These are phyloP conservation scores for Cladophialophora exuberans DNA, from an alignment of 2,329 filamentous ascomycete species.

Conservation along the genomic window DNA sequence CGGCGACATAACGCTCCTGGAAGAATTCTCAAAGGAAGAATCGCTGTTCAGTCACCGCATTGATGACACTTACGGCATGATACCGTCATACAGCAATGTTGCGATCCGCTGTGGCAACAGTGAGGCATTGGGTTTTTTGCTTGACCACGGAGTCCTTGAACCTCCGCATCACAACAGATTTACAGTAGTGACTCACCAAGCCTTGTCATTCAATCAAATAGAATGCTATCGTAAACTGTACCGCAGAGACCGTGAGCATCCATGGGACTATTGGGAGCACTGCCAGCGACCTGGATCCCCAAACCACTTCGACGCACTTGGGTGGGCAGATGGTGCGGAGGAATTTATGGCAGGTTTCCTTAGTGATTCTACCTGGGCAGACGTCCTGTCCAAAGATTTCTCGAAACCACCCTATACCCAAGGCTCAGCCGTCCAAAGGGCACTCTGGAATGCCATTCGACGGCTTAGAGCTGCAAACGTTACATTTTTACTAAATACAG, in stretches of 20 bases:
- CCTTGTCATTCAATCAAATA: conserved; percentile 12
- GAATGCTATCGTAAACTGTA: conserved; percentile 16
- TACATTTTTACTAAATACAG: conserved; percentile 1
- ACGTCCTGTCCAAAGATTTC: conserved; percentile 2
- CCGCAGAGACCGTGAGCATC: too few relatives aligned
- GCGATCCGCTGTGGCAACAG: conserved; percentile 12
- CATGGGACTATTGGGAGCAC: too few relatives aligned
- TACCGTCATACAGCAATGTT: conserved; percentile 7
- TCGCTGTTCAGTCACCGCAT: conserved; percentile 9
- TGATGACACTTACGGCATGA: conserved; percentile 3
- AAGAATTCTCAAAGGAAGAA: conserved; percentile 12
- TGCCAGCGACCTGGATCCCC: too few relatives aligned
- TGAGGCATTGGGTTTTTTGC: conserved; percentile 10
- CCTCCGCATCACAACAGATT: neutral
- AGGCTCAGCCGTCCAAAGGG: conserved; percentile 8
- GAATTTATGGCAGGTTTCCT: neutral
- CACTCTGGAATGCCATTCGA: conserved; percentile 9
- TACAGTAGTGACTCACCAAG: conserved; percentile 1
- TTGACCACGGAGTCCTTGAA: conserved; percentile 9
- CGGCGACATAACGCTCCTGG: conserved; percentile 10
- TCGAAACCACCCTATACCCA: neutral
- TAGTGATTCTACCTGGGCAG: neutral
- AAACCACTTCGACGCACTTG: too few relatives aligned
- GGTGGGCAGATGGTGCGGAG: too few relatives aligned
- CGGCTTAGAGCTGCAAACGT: conserved; percentile 1